Percentiles rank a stretch among this genome's conserved stretches.
Evolutionary conservation across 306 rosid species (phyloP).

Genomic region (Spatholobus suberectus): DNA sequence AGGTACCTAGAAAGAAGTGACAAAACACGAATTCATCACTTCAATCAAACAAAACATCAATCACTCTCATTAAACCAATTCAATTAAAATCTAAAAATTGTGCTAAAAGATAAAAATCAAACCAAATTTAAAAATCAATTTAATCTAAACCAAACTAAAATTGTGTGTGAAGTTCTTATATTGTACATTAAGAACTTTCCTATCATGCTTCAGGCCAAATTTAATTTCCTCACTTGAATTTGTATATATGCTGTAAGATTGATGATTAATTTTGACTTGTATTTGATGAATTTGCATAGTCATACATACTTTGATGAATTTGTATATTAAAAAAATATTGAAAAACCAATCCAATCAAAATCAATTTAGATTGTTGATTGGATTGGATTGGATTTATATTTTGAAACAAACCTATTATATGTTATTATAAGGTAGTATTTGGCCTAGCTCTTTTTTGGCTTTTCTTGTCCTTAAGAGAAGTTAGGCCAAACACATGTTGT

Average conservation of each 20-base stretch:
- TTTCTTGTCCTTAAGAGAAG: too few species aligned
- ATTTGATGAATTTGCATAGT: background rate
- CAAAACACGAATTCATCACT: conserved; percentile 18
- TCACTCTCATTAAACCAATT: background rate
- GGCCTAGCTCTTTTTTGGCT: too few species aligned
- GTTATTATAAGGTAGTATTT: background rate
- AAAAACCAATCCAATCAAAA: background rate
- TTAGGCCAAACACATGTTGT: too few species aligned
- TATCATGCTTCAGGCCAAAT: too few species aligned
- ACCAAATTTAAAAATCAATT: too few species aligned
- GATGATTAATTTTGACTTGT: background rate
- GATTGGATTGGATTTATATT: background rate
- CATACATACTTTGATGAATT: too few species aligned
- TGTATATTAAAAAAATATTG: background rate
- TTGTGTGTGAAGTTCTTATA: background rate
- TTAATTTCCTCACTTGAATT: background rate
- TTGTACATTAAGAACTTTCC: background rate
- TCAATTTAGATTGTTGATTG: background rate
- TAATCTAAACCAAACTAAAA: background rate
- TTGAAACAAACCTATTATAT: background rate
- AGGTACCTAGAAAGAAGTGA: conserved; percentile 66
- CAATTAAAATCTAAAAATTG: too few species aligned
- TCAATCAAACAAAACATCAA: conserved; percentile 35
- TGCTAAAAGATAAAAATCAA: too few species aligned
- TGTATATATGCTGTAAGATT: background rate